Base-by-base conservation (phyloP, 192 early-diverging fungal species). In the Paraglomus brasilianum region DNA sequence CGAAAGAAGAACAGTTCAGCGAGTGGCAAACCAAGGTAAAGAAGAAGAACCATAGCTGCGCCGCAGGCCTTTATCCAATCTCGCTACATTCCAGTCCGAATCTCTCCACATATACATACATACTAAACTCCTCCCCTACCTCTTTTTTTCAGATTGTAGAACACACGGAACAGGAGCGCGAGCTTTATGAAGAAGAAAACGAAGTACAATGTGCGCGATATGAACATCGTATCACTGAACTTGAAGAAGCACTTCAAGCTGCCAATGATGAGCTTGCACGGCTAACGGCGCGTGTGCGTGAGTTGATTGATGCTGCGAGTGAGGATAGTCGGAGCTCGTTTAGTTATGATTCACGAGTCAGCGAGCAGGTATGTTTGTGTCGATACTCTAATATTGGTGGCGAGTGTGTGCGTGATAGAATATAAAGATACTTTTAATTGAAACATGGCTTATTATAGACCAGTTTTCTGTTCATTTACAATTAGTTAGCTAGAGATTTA, bases 191-290 rank as follows among this genome's bases (percentile, higher is more conserved):
- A 13, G 67, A 69, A 55, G 67, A 69, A 45, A 19, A 49, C 11
- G 53, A 57, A 10, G 67, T 36, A 46, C 42, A 69, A 30, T 36
- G 39, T 36, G 21, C 24, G 7, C 22, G 30, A 13, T 43, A 57
- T 21, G 38, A 46, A 40, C 30, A 56, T 43, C 39, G 53, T 21
- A 43, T 69, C 19, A 15, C 17, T 47, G 45, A 69, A 22, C 71
- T 72, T 24, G 71, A 72, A 64, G 64, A 66, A 19, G 48, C 71
- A 45, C 50, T 72, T 22, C 39, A 66, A 30, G 41, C 49, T 30
- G 71, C 71, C 5, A 56, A 63, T 46, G 17, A 69, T 50, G 71
- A 72, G 39, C 65, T 72, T 51, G 45, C 64, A 49, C 44, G 62
- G 19, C 13, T 72, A 56, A 65, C 71, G 5, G 52, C 55, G 8